A percentile compares a stretch with the other conserved stretches of the same genome.
Evolutionary conservation across 768 basidiomycete genomes (phyloP).

Genomic region (Lentinula lateritia): DNA sequence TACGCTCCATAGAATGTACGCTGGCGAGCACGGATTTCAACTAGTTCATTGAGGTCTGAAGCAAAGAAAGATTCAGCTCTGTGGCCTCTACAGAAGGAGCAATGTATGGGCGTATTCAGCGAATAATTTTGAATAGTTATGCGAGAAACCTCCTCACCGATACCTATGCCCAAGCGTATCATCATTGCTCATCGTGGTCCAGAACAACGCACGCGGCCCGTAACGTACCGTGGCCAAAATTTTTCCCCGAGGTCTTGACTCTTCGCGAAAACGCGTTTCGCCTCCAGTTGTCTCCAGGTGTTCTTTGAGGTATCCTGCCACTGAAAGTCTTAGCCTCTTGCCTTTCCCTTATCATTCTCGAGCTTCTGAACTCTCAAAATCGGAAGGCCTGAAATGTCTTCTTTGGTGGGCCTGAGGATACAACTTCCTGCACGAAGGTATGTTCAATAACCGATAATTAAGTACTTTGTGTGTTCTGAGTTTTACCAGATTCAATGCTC

Average conservation of each 20-base stretch:
- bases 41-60: slow-evolving; percentile 52
- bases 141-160: background rate
- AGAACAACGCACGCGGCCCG: background rate
- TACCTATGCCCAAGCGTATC: background rate
- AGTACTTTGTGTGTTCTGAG: background rate
- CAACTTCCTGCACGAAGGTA: background rate
- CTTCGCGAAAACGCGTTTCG: background rate
- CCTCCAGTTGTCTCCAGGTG: background rate
- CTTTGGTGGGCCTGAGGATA: background rate
- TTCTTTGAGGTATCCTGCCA: background rate
- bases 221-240: background rate
- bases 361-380: too few relatives aligned
- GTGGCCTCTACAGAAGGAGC: slow-evolving; percentile 30
- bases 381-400: background rate
- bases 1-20: slow-evolving; percentile 85
- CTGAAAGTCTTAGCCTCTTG: background rate
- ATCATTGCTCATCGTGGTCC: background rate
- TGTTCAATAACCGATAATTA: background rate
- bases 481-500: background rate
- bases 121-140: background rate
- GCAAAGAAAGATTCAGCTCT: slow-evolving; percentile 46
- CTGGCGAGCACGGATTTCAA: slow-evolving; percentile 74
- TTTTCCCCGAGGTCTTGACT: background rate
- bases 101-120: background rate
- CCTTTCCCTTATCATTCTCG: background rate